These are phyloP conservation scores for Kewa caespitosa DNA, from an alignment of 179 eudicot genomes.

Conservation along the genomic window DNA sequence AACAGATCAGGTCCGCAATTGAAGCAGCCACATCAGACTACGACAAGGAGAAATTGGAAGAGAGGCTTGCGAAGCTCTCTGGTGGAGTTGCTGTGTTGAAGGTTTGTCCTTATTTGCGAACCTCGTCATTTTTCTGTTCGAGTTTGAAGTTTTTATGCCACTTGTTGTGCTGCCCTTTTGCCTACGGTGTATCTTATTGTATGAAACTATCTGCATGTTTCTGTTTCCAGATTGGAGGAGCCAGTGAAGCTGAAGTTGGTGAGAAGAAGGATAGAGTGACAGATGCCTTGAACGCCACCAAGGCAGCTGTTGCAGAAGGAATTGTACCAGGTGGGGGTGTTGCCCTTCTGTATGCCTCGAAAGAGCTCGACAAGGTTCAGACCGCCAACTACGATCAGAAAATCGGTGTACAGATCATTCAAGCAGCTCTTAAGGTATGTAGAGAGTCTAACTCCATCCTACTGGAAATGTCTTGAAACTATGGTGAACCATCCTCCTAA, in stretches of 20 bases:
- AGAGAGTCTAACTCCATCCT: too few species aligned
- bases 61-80: constrained; percentile 89
- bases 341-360: constrained; percentile 92
- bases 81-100: constrained; percentile 97
- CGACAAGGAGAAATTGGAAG: constrained; percentile 88
- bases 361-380: constrained; percentile 66
- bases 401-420: constrained; percentile 91
- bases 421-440: constrained; percentile 75
- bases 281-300: constrained; percentile 93
- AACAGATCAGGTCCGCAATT: constrained; percentile 72
- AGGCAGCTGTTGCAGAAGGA: constrained; percentile 97
- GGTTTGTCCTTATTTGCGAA: constrained; percentile 34
- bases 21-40: constrained; percentile 80
- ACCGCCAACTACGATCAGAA: constrained; percentile 95
- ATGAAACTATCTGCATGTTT: background rate
- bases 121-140: background rate
- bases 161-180: background rate
- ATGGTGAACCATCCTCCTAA: background rate
- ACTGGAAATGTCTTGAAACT: background rate
- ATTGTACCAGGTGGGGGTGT: constrained; percentile 98
- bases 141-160: background rate
- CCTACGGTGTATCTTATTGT: background rate
- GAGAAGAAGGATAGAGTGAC: constrained; percentile 98
- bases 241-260: constrained; percentile 93
- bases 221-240: constrained; percentile 81